A percentile compares a stretch with the other conserved stretches of the same genome.
phyloP scores from a whole-genome alignment of 345 rosid genomes.

The Pistacia atlantica region DNA sequence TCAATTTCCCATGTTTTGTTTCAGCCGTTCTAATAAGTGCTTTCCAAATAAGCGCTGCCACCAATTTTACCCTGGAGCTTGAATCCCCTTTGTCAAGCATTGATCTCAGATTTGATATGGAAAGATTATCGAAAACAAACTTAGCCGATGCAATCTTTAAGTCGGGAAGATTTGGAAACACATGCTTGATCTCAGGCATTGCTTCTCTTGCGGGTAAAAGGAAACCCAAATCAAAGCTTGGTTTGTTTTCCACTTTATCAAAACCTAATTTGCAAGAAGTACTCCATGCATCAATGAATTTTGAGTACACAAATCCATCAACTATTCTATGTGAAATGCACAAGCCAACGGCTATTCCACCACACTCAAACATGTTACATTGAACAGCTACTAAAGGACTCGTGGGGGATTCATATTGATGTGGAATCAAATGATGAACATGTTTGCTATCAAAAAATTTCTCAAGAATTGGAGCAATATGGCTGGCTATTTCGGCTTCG shows the following conservation, averaged over 20 bases:
- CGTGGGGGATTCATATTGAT: conserved; percentile 11
- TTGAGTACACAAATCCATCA: conserved; percentile 19
- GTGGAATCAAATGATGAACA: conserved; percentile 18
- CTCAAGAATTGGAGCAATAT: conserved; percentile 12
- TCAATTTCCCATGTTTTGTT: conserved; percentile 12
- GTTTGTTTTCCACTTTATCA: not conserved
- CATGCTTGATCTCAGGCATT: not conserved
- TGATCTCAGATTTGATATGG: too few relatives aligned
- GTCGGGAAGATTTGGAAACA: too few relatives aligned
- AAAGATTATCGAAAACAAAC: too few relatives aligned
- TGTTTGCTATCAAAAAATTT: not conserved
- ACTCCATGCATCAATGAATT: conserved; percentile 18
- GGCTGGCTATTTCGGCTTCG: conserved; percentile 22
- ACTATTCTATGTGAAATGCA: conserved; percentile 23
- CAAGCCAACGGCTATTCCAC: conserved; percentile 22
- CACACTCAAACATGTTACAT: conserved; percentile 22
- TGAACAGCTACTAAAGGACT: conserved; percentile 24
- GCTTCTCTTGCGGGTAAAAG: not conserved
- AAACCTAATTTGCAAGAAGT: conserved; percentile 2
- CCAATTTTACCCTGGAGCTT: not conserved
- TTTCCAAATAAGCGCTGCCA: conserved; percentile 8
- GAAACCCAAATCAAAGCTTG: not conserved
- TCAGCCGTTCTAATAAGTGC: conserved; percentile 10
- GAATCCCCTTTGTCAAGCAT: too few relatives aligned
- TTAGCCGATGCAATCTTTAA: too few relatives aligned